A percentile compares a stretch with the other conserved stretches of the same genome.
Conservation (phyloP, 805 yeast genomes). For the Candida methanosorbosa region DNA sequence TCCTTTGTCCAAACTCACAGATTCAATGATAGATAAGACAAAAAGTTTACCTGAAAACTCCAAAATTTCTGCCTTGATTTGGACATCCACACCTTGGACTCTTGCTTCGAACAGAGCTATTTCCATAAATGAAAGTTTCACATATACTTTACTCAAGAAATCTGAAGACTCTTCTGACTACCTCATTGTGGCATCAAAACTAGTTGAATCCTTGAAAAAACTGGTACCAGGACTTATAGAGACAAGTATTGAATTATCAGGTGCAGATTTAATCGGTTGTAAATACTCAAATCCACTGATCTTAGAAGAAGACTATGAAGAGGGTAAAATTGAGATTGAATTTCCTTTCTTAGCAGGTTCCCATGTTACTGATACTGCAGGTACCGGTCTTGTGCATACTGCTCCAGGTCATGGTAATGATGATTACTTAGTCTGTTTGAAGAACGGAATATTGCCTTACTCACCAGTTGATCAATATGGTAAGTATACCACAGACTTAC, state of each 20-base stretch:
- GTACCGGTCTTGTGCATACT: slow-evolving; percentile 93
- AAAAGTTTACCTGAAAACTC: slow-evolving; percentile 1
- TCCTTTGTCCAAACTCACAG: slow-evolving; percentile 31
- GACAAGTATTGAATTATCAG: slow-evolving; percentile 23
- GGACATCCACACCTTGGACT: slow-evolving; percentile 99
- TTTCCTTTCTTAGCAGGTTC: slow-evolving; percentile 69
- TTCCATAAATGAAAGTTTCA: slow-evolving; percentile 50
- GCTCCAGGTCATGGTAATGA: slow-evolving; percentile 99
- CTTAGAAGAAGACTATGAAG: slow-evolving; percentile 8
- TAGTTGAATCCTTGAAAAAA: slow-evolving; percentile 30
- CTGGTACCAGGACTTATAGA: slow-evolving; percentile 19
- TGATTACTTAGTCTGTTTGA: slow-evolving; percentile 68
- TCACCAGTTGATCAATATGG: slow-evolving; percentile 83
- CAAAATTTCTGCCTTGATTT: slow-evolving; percentile 43
- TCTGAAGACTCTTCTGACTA: slow-evolving; percentile 23
- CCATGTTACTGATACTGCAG: slow-evolving; percentile 74
- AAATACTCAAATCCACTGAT: slow-evolving; percentile 51
- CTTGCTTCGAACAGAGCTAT: slow-evolving; percentile 81
- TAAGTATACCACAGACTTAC: slow-evolving; percentile 45
- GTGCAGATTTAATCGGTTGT: slow-evolving; percentile 30
- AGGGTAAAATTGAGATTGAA: slow-evolving; percentile 9
- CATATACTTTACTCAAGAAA: slow-evolving; percentile 43
- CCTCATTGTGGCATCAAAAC: slow-evolving; percentile 48
- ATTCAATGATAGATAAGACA: slow-evolving; percentile 10
- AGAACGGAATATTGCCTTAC: slow-evolving; percentile 45